phyloP scores from a whole-genome alignment of 1,139 yeast species.

The Kluyveromyces sp. region DNA sequence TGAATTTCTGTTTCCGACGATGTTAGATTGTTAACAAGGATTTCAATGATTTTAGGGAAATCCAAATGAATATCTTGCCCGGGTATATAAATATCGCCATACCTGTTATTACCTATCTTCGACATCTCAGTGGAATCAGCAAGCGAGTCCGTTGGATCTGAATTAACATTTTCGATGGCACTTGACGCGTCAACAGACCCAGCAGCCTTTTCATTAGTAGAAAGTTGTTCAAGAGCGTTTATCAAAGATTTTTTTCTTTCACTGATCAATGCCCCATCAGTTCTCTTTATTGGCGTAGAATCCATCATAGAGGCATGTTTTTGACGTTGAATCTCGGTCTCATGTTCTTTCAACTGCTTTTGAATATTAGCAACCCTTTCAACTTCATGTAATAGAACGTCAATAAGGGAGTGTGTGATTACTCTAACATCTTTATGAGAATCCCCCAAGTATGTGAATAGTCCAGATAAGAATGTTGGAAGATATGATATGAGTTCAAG shows the following conservation, averaged over 20 bases:
- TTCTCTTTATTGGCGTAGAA: conserved; percentile 18
- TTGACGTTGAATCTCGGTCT: conserved; percentile 16
- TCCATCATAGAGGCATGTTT: conserved; percentile 4
- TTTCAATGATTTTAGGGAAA: conserved; percentile 71
- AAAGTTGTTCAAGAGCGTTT: conserved; percentile 21
- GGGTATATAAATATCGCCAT: conserved; percentile 58
- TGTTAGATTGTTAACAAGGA: conserved; percentile 69
- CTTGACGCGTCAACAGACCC: conserved; percentile 9
- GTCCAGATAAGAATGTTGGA: conserved; percentile 84
- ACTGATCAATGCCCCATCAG: conserved; percentile 27
- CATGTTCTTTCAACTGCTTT: conserved; percentile 7
- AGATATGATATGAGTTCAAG: conserved; percentile 78
- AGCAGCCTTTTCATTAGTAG: conserved; percentile 15
- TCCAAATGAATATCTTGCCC: conserved; percentile 86
- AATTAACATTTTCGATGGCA: conserved; percentile 5
- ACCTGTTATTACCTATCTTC: conserved; percentile 15
- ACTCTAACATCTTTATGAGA: conserved; percentile 83
- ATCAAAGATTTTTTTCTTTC: conserved; percentile 29
- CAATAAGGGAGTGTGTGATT: conserved; percentile 73
- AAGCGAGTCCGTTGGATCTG: conserved; percentile 4
- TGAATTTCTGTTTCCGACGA: conserved; percentile 72
- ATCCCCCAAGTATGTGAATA: conserved; percentile 72
- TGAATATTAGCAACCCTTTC: conserved; percentile 66
- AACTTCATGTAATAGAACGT: conserved; percentile 72
- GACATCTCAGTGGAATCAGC: conserved; percentile 3